phyloP scores from a whole-genome alignment of 768 basidiomycete species.

The Phanerochaete carnosa region DNA sequence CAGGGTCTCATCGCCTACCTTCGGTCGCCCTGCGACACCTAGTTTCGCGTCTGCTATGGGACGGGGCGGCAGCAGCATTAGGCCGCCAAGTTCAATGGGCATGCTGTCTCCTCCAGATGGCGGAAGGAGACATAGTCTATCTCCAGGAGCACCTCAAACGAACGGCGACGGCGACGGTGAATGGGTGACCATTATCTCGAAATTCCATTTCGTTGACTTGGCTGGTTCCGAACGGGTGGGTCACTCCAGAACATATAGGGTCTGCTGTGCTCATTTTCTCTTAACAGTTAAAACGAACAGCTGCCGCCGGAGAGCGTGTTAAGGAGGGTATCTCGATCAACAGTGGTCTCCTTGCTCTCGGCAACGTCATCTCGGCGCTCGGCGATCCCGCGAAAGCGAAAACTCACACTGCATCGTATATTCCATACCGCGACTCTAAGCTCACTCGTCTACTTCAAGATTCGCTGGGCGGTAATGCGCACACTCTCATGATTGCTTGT shows the following conservation, averaged over 20 bases:
- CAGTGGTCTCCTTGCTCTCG: conserved; percentile 90
- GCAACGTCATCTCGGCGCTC: conserved; percentile 97
- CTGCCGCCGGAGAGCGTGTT: conserved; percentile 92
- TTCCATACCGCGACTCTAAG: conserved; percentile 98
- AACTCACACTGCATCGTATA: conserved; percentile 79
- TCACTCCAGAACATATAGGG: conserved; percentile 12
- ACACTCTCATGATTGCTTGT: conserved; percentile 99
- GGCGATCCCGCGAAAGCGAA: conserved; percentile 90
- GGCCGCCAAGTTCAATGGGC: conserved; percentile 82
- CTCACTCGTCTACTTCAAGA: conserved; percentile 95
- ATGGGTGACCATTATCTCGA: conserved; percentile 88
- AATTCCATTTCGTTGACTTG: conserved; percentile 98
- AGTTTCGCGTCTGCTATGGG: conserved; percentile 76
- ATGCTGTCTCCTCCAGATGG: conserved; percentile 52
- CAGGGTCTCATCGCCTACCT: conserved; percentile 74
- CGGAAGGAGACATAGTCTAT: conserved; percentile 13
- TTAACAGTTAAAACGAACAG: conserved; percentile 88
- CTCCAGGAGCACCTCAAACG: conserved; percentile 13
- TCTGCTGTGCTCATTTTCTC: conserved; percentile 15
- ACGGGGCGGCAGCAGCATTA: conserved; percentile 46
- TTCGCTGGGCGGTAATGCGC: conserved; percentile 94
- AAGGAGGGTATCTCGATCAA: conserved; percentile 99
- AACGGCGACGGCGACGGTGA: conserved; percentile 62
- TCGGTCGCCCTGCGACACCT: conserved; percentile 75
- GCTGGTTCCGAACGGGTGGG: conserved; percentile 93